Conservation (phyloP, 306 rosid genomes). For the Lablab purpureus region DNA sequence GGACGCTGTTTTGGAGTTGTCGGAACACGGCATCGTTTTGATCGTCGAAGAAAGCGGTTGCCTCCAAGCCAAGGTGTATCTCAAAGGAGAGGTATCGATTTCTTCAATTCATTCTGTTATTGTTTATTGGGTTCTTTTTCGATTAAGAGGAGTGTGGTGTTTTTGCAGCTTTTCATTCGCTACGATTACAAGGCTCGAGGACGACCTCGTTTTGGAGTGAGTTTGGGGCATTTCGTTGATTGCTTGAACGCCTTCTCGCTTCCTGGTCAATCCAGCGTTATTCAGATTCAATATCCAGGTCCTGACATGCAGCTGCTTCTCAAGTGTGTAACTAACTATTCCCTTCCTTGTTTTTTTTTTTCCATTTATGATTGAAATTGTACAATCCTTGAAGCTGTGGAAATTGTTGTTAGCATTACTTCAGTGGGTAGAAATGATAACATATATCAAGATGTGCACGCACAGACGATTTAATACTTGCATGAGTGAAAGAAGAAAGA, state of each 20-base stretch:
- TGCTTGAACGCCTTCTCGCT: conserved; percentile 83
- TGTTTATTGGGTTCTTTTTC: too few species aligned
- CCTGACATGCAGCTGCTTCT: conserved; percentile 96
- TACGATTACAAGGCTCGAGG: conserved; percentile 83
- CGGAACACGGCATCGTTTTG: conserved; percentile 89
- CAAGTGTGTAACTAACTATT: conserved; percentile 59
- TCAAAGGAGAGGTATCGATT: conserved; percentile 79
- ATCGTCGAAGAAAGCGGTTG: conserved; percentile 88
- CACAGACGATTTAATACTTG: background rate
- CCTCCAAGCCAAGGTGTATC: conserved; percentile 95
- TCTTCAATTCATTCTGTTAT: background rate
- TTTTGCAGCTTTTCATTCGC: conserved; percentile 68
- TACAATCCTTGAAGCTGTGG: background rate
- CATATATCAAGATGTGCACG: background rate
- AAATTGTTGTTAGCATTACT: background rate
- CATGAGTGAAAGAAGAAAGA: background rate
- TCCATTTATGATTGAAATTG: background rate
- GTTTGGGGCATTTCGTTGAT: conserved; percentile 87
- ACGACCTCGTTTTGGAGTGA: conserved; percentile 87
- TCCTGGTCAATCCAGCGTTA: conserved; percentile 66
- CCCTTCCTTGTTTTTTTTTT: background rate
- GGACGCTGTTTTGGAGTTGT: conserved; percentile 85
- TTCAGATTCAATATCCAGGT: conserved; percentile 89
- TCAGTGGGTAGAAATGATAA: background rate
- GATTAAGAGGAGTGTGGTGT: background rate